phyloP scores from a whole-genome alignment of 805 yeast species.

The Diddensiella caesifluorescens region DNA sequence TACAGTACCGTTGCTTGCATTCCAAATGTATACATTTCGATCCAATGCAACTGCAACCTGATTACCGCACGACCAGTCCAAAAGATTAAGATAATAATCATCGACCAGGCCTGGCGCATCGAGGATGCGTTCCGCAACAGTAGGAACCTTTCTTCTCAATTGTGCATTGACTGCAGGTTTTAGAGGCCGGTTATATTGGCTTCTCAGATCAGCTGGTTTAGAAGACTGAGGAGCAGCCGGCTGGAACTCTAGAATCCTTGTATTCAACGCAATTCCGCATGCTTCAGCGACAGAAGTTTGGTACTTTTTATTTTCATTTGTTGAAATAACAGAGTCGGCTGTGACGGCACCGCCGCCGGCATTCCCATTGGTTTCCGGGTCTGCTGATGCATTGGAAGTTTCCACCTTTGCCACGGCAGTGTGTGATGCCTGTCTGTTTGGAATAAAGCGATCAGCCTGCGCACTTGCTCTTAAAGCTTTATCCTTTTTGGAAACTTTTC shows the following conservation, averaged over 20 bases:
- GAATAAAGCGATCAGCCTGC: constrained; percentile 53
- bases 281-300: constrained; percentile 88
- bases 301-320: constrained; percentile 34
- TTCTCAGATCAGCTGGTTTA: constrained; percentile 32
- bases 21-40: constrained; percentile 83
- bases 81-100: constrained; percentile 81
- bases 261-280: constrained; percentile 80
- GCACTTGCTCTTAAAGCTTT: constrained; percentile 22
- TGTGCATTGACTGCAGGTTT: constrained; percentile 30
- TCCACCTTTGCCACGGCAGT: constrained; percentile 42
- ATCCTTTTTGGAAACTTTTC: constrained; percentile 22
- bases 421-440: constrained; percentile 47
- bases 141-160: constrained; percentile 57
- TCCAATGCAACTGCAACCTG: constrained; percentile 85
- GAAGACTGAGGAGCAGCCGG: constrained; percentile 71
- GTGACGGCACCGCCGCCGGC: background rate
- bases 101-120: constrained; percentile 95
- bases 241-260: constrained; percentile 78
- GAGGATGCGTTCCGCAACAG: constrained; percentile 85
- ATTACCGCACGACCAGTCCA: constrained; percentile 84
- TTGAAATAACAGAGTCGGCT: constrained; percentile 32
- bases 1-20: constrained; percentile 77
- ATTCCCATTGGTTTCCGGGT: background rate
- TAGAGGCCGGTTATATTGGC: constrained; percentile 33
- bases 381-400: constrained; percentile 2